Base-by-base conservation (phyloP, 208 protist species). In the Phytomonas sp. region DNA sequence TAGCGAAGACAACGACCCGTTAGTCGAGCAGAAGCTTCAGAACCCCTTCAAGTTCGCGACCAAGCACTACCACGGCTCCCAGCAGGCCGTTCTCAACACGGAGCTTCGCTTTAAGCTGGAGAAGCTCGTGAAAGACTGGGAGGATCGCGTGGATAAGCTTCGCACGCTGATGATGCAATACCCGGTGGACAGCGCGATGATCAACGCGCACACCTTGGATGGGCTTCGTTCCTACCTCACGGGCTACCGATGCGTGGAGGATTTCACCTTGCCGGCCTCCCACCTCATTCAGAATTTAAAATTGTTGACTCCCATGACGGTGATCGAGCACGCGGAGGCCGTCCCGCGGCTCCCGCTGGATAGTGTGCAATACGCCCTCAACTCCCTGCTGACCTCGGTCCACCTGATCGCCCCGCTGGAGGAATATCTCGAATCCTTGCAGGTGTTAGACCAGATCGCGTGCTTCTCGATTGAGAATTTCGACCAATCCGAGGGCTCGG, bases 11-110 rank as follows among this genome's bases (percentile, higher is more conserved):
- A 19, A 76, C 60, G 66, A 83, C 71, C 78, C 81, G 34, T 60
- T 82, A 11, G 40, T 37, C 0, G 63, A 71, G 36, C 80, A 77
- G 3, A 29, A 61, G 60, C 73, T 89, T 36, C 76, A 80, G 69
- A 75, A 64, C 0, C 86, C 89, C 0, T 88, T 94, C 52, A 66
- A 80, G 40, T 72, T 81, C 69, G 80, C 75, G 5, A 83, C 67
- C 12, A 52, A 74, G 29, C 70, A 76, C 60, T 92, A 89, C 78
- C 89, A 94, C 72, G 85, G 75, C 63, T 91, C 82, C 11, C 89
- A 94, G 78, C 89, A 94, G 71, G 75, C 74, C 16, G 83, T 71
- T 6, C 78, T 94, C 23, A 94, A 94, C 61, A 81, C 85, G 23
- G 77, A 94, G 78, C 79, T 94, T 49, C 84, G 79, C 33, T 68